Percentiles rank a stretch among this genome's conserved stretches.
Conservation (phyloP, 495 filamentous ascomycete genomes). For the Filosporella fistucella region DNA sequence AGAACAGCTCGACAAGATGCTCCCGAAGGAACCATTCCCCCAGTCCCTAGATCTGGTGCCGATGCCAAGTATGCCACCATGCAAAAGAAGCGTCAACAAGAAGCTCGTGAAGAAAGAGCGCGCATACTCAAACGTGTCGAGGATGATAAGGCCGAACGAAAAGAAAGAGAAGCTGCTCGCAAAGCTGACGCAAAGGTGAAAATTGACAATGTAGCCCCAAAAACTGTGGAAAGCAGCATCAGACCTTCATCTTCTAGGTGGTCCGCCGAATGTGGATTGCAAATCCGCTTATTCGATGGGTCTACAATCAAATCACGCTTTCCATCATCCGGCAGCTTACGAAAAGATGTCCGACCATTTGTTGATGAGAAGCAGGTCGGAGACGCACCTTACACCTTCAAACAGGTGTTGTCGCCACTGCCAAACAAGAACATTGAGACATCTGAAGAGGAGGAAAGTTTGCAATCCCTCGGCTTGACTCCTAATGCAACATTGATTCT, state of each 20-base stretch:
- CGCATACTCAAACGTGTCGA: conserved; percentile 59
- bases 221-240: background rate
- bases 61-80: conserved; percentile 32
- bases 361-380: conserved; percentile 50
- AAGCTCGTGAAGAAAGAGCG: conserved; percentile 53
- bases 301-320: conserved; percentile 71
- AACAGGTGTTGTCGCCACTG: conserved; percentile 73
- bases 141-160: conserved; percentile 62
- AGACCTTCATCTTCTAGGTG: background rate
- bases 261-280: conserved; percentile 53
- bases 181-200: conserved; percentile 29
- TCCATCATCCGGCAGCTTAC: conserved; percentile 56
- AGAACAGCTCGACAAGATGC: conserved; percentile 9
- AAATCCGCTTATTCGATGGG: conserved; percentile 83
- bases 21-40: conserved; percentile 22
- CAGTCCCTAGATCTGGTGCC: conserved; percentile 30
- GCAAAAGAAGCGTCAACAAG: conserved; percentile 42
- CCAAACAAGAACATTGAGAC: conserved; percentile 69
- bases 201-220: conserved; percentile 5
- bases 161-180: conserved; percentile 41
- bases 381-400: conserved; percentile 68
- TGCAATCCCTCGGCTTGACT: conserved; percentile 62
- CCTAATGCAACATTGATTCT: conserved; percentile 83
- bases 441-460: conserved; percentile 64
- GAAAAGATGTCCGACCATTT: conserved; percentile 68